phyloP scores from a whole-genome alignment of 164 flowering plant species.

The Tetracentron sinense region DNA sequence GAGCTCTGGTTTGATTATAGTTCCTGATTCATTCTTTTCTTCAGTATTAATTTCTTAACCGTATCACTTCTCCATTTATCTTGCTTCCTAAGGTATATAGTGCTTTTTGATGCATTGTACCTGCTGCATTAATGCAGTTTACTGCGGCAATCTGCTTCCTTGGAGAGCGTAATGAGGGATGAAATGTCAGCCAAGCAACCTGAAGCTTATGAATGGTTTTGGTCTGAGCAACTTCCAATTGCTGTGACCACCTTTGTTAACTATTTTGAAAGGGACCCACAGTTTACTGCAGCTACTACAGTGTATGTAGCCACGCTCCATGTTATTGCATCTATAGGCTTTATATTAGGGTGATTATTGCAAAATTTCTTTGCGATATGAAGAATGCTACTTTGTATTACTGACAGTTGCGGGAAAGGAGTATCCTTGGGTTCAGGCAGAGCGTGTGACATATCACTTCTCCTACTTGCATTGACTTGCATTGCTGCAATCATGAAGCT shows the following conservation, averaged over 20 bases:
- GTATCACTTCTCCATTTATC: not conserved
- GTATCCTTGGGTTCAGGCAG: slow-evolving; percentile 35
- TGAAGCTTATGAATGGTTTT: slow-evolving; percentile 84
- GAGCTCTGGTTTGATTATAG: not conserved
- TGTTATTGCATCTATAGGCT: slow-evolving; percentile 12
- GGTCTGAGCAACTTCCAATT: slow-evolving; percentile 78
- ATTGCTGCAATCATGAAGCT: slow-evolving; percentile 79
- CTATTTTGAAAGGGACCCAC: slow-evolving; percentile 70
- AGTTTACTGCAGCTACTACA: slow-evolving; percentile 65
- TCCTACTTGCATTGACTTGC: slow-evolving; percentile 81
- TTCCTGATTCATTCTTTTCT: not conserved
- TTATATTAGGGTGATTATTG: slow-evolving; percentile 10
- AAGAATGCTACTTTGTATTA: slow-evolving; percentile 11
- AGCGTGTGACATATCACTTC: slow-evolving; percentile 63
- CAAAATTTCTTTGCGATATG: slow-evolving; percentile 7
- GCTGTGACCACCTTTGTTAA: slow-evolving; percentile 70
- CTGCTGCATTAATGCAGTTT: slow-evolving; percentile 50
- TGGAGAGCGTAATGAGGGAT: slow-evolving; percentile 75
- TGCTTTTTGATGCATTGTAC: slow-evolving; percentile 3
- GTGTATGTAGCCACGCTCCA: slow-evolving; percentile 44
- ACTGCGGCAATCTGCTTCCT: slow-evolving; percentile 67
- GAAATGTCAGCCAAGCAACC: slow-evolving; percentile 69
- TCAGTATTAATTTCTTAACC: not conserved
- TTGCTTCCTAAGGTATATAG: not conserved
- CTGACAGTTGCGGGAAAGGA: slow-evolving; percentile 48